phyloP scores from a whole-genome alignment of 371 early-diverging fungal species.

The Mortierella sp. region DNA sequence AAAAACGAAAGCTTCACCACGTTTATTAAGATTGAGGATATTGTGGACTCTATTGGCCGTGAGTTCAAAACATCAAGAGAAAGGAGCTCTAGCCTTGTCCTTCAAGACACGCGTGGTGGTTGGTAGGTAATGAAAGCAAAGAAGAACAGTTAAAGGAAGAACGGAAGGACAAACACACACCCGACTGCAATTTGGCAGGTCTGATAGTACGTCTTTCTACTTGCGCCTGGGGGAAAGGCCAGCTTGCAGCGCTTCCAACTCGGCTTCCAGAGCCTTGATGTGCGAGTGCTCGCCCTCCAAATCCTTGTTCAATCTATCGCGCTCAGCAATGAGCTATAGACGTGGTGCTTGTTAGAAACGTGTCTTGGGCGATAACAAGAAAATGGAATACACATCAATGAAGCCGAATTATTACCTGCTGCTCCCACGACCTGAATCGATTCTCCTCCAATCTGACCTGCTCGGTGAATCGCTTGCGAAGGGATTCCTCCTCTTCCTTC shows the following conservation, averaged over 20 bases:
- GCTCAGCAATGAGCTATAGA: slow-evolving; percentile 88
- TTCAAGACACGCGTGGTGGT: too few species aligned
- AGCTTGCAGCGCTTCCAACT: slow-evolving; percentile 74
- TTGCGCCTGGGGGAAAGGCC: slow-evolving; percentile 55
- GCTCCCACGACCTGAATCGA: slow-evolving; percentile 97
- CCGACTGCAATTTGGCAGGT: too few species aligned
- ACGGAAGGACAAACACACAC: too few species aligned
- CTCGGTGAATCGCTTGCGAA: slow-evolving; percentile 93
- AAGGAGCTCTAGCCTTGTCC: too few species aligned
- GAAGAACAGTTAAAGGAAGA: too few species aligned
- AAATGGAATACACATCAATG: background rate
- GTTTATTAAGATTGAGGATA: too few species aligned
- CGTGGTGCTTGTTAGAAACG: too few species aligned
- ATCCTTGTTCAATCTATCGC: slow-evolving; percentile 95
- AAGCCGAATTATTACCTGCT: slow-evolving; percentile 68
- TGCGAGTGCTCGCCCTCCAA: slow-evolving; percentile 90
- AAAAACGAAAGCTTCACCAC: too few species aligned
- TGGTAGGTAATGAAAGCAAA: too few species aligned
- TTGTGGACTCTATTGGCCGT: too few species aligned
- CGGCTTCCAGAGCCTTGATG: slow-evolving; percentile 88
- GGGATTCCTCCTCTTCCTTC: slow-evolving; percentile 94
- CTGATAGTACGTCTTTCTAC: slow-evolving; percentile 25
- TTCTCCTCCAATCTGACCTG: slow-evolving; percentile 95
- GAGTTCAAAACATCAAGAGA: too few species aligned
- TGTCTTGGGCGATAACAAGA: too few species aligned